Evolutionary conservation across 768 basidiomycete genomes (phyloP), one percentile per base, ranked within the genome.

Genomic region (Multifurca ochricompacta): DNA sequence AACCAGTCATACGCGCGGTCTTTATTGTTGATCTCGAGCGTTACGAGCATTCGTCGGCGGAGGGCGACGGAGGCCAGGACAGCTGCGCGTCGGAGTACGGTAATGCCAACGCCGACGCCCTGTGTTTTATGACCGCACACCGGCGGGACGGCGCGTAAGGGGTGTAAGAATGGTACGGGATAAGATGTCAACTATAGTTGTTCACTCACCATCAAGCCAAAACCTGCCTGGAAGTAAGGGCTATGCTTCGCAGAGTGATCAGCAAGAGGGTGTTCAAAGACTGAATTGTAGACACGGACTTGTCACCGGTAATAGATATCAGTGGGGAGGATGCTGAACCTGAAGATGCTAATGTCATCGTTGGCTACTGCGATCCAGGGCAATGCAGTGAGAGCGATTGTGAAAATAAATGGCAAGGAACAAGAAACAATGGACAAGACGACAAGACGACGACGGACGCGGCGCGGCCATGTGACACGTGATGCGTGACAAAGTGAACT

Each of bases 1-100:
- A 98, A 94, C 93, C 96, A 98, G 42, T 91, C 87, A 68, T 98
- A 98, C 8, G 94, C 77, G 34, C 80, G 85, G 69, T 99, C 96
- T 65, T 91, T 93, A 66, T 93, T 95, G 58, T 89, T 91, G 62
- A 99, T 91, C 72, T 99, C 96, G 48, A 98, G 79, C 13, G 91
- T 85, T 34, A 98, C 93, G 48, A 98, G 83, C 75, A 99, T 78
- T 36, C 95, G 82, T 30, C 96, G 78, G 45, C 87, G 91, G 48
- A 94, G 81, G 36, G 88, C 78, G 6, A 78, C 81, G 5, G 86
- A 78, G 25, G 82, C 87, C 18, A 88, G 69, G 6, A 84, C 75
- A 7, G 82, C 63, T 47, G 82, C 80, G 67, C 86, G 79, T 30
- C 93, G 80, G 44, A 94, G 76, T 30, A 77, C 74, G 9, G 87